phyloP scores from a whole-genome alignment of 805 yeast species.

The Blastobotrys chiropterorum region DNA sequence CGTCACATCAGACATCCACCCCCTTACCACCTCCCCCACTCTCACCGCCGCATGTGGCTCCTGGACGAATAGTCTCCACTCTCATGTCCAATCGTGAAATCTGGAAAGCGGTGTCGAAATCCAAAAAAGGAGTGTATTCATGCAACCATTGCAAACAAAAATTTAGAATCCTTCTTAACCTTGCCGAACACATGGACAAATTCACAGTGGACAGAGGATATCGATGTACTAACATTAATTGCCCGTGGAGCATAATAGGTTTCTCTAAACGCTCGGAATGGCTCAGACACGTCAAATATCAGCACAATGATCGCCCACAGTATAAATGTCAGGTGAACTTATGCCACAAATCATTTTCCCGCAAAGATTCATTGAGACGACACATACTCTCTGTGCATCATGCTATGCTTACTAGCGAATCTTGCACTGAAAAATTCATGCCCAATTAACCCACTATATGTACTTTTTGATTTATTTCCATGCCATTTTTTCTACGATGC shows the following conservation, averaged over 20 bases:
- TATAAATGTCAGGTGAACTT: slow-evolving; percentile 17
- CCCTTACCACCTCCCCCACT: background rate
- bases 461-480: too few species aligned
- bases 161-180: slow-evolving; percentile 28
- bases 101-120: slow-evolving; percentile 18
- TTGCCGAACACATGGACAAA: slow-evolving; percentile 35
- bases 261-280: slow-evolving; percentile 34
- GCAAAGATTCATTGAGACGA: slow-evolving; percentile 33
- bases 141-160: slow-evolving; percentile 35
- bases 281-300: slow-evolving; percentile 29
- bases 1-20: too few species aligned
- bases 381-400: slow-evolving; percentile 33
- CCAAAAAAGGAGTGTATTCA: slow-evolving; percentile 35
- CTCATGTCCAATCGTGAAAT: slow-evolving; percentile 6
- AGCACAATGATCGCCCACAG: slow-evolving; percentile 21
- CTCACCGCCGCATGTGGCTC: background rate
- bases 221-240: slow-evolving; percentile 30
- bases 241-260: slow-evolving; percentile 41
- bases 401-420: background rate
- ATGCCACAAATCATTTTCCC: slow-evolving; percentile 24
- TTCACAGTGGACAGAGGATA: slow-evolving; percentile 31
- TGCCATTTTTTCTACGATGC: too few species aligned
- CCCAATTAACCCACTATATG: background rate
- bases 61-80: background rate
- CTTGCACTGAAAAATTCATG: background rate